Base-by-base conservation (phyloP, 495 filamentous ascomycete species). In the Neurospora sp. region DNA sequence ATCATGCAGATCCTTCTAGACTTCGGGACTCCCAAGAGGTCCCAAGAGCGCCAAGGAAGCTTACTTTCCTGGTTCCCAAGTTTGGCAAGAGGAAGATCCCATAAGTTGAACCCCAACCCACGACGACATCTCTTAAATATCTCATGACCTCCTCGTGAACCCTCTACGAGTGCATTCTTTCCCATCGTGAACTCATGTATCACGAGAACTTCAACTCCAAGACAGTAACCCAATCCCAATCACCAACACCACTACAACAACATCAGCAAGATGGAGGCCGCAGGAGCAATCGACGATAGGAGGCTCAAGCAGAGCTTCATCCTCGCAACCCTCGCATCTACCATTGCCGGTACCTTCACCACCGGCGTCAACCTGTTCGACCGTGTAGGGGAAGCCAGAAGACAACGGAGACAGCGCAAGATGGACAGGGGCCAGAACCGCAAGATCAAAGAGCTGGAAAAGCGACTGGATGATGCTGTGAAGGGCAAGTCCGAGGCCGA, bases 271-370 rank as follows among this genome's bases (percentile, higher is more conserved):
- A 88, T 88, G 81, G 89, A 91, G 76, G 87, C 88, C 73, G 88
- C 90, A 69, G 84, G 84, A 42, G 84, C 86, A 76, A 89, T 88
- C 70, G 85, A 85, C 27, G 89, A 90, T 75, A 88, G 74, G 38
- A 73, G 53, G 12, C 70, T 81, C 20, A 78, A 75, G 79, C 75
- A 80, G 73, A 75, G 77, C 3, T 82, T 82, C 40, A 76, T 81
- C 69, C 70, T 82, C 44, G 81, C 81, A 14, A 81, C 80, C 4
- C 78, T 82, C 31, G 73, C 76, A 40, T 82, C 81, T 20, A 82
- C 81, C 35, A 78, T 82, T 10, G 79, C 79, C 48, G 80, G 80
- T 53, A 82, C 81, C 14, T 82, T 82, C 74, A 78, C 74, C 38
- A 79, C 81, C 2, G 76, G 76, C 35, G 79, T 82, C 39, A 81